These are phyloP conservation scores for Sporothrix globosa DNA, from an alignment of 2,329 filamentous ascomycete genomes.

Conservation along the genomic window DNA sequence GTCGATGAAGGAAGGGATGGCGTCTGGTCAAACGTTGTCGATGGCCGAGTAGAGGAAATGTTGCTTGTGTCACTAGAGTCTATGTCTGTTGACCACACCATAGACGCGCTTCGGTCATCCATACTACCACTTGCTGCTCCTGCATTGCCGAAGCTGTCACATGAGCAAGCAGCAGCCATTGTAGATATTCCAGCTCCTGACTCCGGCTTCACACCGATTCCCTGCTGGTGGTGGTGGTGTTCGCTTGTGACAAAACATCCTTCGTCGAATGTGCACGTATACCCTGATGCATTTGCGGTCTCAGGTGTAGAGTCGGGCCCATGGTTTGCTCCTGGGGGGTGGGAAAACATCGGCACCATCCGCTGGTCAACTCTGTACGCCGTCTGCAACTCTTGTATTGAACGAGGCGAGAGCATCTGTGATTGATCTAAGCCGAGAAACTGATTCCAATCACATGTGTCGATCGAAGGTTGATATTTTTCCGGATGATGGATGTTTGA, in stretches of 20 bases:
- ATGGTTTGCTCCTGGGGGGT: neutral
- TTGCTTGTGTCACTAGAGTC: slow-evolving; percentile 28
- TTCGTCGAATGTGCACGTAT: slow-evolving; percentile 9
- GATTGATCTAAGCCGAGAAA: neutral
- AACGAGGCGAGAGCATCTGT: slow-evolving; percentile 3
- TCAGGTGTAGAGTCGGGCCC: neutral
- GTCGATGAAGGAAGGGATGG: slow-evolving; percentile 23
- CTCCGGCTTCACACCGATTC: neutral
- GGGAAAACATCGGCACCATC: slow-evolving; percentile 10
- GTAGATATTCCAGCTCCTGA: neutral
- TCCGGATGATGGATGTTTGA: neutral
- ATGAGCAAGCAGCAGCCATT: slow-evolving; percentile 16
- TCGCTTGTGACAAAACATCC: slow-evolving; percentile 17
- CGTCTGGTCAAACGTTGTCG: slow-evolving; percentile 27
- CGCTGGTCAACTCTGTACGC: neutral
- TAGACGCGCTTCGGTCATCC: slow-evolving; percentile 14
- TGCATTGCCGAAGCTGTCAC: neutral
- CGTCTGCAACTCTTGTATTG: neutral
- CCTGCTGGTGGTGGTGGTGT: slow-evolving; percentile 26
- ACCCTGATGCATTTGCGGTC: neutral
- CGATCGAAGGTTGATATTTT: neutral
- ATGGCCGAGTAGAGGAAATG: slow-evolving; percentile 27
- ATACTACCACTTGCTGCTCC: neutral
- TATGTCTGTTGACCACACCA: slow-evolving; percentile 32
- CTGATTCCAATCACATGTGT: slow-evolving; percentile 25